A percentile compares a stretch with the other conserved stretches of the same genome.
These are phyloP conservation scores for Picea abies DNA, from an alignment of 83 land plant species.

Conservation along the genomic window DNA sequence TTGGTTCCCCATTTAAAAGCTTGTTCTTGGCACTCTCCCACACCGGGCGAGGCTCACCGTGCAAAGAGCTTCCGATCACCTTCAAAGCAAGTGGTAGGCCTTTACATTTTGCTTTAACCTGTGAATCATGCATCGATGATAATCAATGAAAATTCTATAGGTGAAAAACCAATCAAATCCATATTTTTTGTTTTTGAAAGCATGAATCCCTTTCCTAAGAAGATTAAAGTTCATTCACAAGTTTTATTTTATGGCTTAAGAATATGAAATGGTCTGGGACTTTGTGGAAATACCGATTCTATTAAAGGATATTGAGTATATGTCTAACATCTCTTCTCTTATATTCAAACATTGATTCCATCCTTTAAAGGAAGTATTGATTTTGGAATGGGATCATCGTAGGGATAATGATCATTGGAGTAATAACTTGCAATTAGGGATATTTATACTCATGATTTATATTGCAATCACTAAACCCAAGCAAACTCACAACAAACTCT, in stretches of 20 bases:
- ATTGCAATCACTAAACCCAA: background rate
- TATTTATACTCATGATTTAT: too few species aligned
- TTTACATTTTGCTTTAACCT: background rate
- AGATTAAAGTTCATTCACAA: background rate
- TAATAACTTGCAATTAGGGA: too few species aligned
- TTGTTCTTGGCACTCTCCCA: conserved; percentile 49
- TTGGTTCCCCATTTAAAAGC: conserved; percentile 38
- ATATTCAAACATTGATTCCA: too few species aligned
- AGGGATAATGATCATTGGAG: too few species aligned
- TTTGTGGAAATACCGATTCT: too few species aligned
- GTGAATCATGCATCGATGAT: background rate
- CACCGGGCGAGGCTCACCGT: conserved; percentile 10
- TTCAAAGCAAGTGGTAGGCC: conserved; percentile 12
- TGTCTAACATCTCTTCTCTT: too few species aligned
- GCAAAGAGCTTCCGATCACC: background rate
- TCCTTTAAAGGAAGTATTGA: too few species aligned
- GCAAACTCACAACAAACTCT: background rate
- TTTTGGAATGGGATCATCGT: too few species aligned
- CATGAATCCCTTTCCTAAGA: background rate
- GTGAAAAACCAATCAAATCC: too few species aligned
- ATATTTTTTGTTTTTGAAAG: background rate
- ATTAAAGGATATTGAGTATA: too few species aligned
- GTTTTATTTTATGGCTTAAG: background rate
- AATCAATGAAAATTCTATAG: background rate
- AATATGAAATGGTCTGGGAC: background rate